Conservation (phyloP, 1,284 basidiomycete genomes). For the Microbotryomycetes sp. region DNA sequence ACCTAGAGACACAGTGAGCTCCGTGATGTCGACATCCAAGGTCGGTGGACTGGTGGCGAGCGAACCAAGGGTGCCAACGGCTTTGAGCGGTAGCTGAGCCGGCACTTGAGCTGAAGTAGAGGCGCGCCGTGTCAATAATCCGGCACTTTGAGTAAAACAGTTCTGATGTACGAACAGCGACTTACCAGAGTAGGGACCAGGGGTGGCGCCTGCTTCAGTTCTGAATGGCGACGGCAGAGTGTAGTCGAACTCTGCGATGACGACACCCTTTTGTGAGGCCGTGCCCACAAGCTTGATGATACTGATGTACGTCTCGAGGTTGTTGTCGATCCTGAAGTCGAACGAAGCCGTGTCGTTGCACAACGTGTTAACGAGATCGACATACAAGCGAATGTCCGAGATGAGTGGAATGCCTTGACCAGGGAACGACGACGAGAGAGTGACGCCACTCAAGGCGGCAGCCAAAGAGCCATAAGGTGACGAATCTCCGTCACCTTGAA, state of each 20-base stretch:
- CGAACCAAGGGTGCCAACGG: conserved; percentile 6
- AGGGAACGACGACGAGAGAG: conserved; percentile 51
- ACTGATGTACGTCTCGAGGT: conserved; percentile 20
- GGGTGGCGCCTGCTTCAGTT: conserved; percentile 11
- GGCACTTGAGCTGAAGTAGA: conserved; percentile 1
- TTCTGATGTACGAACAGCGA: too few relatives aligned
- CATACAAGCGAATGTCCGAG: conserved; percentile 41
- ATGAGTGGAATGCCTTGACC: conserved; percentile 48
- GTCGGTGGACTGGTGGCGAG: conserved; percentile 5
- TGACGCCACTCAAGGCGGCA: conserved; percentile 54
- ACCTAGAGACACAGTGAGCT: conserved; percentile 8
- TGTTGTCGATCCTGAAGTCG: conserved; percentile 17
- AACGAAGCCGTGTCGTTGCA: conserved; percentile 13
- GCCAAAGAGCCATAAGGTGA: conserved; percentile 59
- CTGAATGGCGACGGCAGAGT: conserved; percentile 5
- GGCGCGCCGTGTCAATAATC: too few relatives aligned
- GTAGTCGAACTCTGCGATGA: conserved; percentile 19
- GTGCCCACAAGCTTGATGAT: conserved; percentile 14
- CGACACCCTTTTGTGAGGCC: conserved; percentile 5
- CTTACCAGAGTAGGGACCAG: conserved; percentile 11
- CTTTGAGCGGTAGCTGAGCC: conserved; percentile 7
- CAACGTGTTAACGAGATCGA: conserved; percentile 48
- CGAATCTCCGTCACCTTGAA: conserved; percentile 56
- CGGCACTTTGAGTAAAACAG: too few relatives aligned
- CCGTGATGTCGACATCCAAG: conserved; percentile 19